Percentiles rank a stretch among this genome's conserved stretches.
These are phyloP conservation scores for Dendrobium officinale DNA, from an alignment of 106 monocot genomes.

Conservation along the genomic window DNA sequence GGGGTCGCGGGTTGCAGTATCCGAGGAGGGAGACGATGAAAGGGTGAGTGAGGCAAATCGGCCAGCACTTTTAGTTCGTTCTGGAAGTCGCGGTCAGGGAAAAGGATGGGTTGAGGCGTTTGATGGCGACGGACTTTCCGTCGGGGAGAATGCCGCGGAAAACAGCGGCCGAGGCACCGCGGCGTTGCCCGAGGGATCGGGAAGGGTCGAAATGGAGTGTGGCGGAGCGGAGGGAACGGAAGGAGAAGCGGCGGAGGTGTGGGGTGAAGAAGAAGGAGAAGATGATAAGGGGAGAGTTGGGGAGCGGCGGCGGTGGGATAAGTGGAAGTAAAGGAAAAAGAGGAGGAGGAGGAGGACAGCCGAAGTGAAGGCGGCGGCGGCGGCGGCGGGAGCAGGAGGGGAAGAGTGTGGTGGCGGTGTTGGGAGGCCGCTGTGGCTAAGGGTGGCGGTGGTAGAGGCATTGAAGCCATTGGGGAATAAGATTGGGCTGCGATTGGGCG, in stretches of 20 bases:
- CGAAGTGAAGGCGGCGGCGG: background rate
- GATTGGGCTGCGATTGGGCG: background rate
- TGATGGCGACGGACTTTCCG: constrained; percentile 44
- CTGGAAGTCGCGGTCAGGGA: constrained; percentile 27
- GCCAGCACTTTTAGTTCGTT: constrained; percentile 44
- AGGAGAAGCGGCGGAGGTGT: constrained; percentile 13
- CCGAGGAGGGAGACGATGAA: constrained; percentile 53
- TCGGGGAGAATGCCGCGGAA: constrained; percentile 33
- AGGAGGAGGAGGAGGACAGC: background rate
- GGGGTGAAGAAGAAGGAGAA: background rate
- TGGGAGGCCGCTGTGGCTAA: background rate
- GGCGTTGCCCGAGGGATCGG: constrained; percentile 36
- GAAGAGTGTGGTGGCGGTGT: background rate
- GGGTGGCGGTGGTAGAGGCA: background rate
- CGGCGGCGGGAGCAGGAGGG: background rate
- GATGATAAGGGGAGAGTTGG: constrained; percentile 3
- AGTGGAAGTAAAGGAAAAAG: background rate
- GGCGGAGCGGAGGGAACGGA: constrained; percentile 6
- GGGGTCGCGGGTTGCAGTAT: constrained; percentile 31
- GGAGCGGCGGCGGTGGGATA: background rate
- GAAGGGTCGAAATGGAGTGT: constrained; percentile 15
- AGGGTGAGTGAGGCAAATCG: constrained; percentile 33
- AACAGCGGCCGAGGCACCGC: constrained; percentile 54
- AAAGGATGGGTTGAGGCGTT: constrained; percentile 21
- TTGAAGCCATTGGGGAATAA: background rate